phyloP scores from a whole-genome alignment of 2,329 filamentous ascomycete species.

The Aspergillus viridinutans region DNA sequence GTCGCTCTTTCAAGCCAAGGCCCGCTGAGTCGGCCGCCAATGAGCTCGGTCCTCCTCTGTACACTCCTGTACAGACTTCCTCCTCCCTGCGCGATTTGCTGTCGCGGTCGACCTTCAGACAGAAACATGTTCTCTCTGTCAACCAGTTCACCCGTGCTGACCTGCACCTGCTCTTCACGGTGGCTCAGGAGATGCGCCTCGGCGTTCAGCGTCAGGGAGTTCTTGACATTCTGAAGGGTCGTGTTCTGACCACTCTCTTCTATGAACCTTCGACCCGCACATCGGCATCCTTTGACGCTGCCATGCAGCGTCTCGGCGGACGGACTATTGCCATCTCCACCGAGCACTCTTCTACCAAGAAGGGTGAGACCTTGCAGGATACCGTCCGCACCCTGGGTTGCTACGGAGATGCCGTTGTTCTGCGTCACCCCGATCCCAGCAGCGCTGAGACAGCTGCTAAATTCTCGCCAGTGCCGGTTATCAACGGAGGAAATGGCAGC shows the following conservation, averaged over 20 bases:
- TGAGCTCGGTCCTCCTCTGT: slow-evolving; percentile 40
- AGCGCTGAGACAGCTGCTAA: slow-evolving; percentile 79
- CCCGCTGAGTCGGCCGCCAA: slow-evolving; percentile 22
- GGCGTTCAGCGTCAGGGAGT: slow-evolving; percentile 90
- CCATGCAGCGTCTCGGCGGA: slow-evolving; percentile 96
- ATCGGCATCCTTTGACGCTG: slow-evolving; percentile 91
- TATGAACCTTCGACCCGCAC: slow-evolving; percentile 97
- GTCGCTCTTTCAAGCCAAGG: slow-evolving; percentile 28
- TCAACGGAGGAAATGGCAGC: slow-evolving; percentile 95
- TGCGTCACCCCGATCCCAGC: slow-evolving; percentile 81
- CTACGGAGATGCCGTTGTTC: slow-evolving; percentile 92
- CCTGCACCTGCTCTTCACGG: slow-evolving; percentile 88
- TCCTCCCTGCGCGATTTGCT: slow-evolving; percentile 66
- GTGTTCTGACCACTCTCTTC: slow-evolving; percentile 88
- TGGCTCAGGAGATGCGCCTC: slow-evolving; percentile 95
- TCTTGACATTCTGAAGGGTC: slow-evolving; percentile 78
- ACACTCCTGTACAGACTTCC: slow-evolving; percentile 47
- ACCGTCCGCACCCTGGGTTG: slow-evolving; percentile 89
- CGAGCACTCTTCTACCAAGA: slow-evolving; percentile 80
- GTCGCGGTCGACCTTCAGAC: slow-evolving; percentile 78
- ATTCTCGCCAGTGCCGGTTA: slow-evolving; percentile 84
- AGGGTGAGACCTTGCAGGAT: slow-evolving; percentile 91
- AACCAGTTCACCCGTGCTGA: slow-evolving; percentile 84
- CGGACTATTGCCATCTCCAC: slow-evolving; percentile 79
- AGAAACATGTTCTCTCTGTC: slow-evolving; percentile 85